Base-by-base conservation (phyloP, 2,329 filamentous ascomycete genomes). In the Curvularia hawaiiensis region DNA sequence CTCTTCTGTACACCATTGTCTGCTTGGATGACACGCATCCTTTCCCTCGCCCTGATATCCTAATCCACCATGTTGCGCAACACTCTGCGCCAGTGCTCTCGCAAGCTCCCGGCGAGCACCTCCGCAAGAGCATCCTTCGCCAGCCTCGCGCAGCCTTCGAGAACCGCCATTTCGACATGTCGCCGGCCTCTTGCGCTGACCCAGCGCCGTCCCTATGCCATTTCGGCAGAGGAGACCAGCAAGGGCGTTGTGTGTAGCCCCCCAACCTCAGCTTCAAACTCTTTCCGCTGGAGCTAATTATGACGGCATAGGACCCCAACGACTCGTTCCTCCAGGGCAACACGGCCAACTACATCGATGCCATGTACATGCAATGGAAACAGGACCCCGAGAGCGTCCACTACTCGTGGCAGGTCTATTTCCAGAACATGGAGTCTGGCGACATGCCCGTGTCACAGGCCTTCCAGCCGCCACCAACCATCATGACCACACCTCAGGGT, bases 331-430 rank as follows among this genome's bases (percentile, higher is more conserved):
- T 99, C 61, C 91, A 92, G 63, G 95, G 95, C 67, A 98, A 91
- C 83, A 95, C 94, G 60, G 95, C 95, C 79, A 97, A 96, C 83
- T 99, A 99, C 82, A 92, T 99, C 77, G 95, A 99, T 79, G 95
- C 97, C 83, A 99, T 99, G 95, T 99, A 99, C 80, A 83, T 97
- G 82, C 88, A 93, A 77, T 99, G 95, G 95, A 97, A 94, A 81
- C 84, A 90, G 64, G 92, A 99, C 71, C 93, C 95, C 51, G 85
- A 88, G 71, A 97, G 91, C 75, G 95, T 99, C 58, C 95, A 99
- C 80, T 85, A 97, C 71, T 99, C 95, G 77, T 99, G 95, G 95
- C 94, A 97, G 82, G 89, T 96, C 76, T 99, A 99, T 85, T 99
- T 99, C 86, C 91, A 89, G 82, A 99, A 99, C 82, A 97, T 99